A percentile compares a stretch with the other conserved stretches of the same genome.
Conservation (phyloP, 495 filamentous ascomycete species). For the Tuber aestivum region DNA sequence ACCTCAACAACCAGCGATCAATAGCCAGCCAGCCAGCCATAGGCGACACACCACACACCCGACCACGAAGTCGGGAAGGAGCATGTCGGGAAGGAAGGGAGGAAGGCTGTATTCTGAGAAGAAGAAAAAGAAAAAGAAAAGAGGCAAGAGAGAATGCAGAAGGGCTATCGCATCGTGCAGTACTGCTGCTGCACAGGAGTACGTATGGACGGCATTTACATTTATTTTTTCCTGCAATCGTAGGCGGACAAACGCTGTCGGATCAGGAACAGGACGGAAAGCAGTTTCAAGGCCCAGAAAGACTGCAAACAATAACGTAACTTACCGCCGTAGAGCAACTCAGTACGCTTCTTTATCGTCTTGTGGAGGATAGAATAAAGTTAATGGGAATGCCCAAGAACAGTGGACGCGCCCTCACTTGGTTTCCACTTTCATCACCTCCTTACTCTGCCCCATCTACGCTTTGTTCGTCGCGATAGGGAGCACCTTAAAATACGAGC, state of each 20-base stretch:
- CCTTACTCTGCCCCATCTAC: background rate
- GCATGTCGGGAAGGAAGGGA: background rate
- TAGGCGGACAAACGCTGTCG: background rate
- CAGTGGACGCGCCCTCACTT: background rate
- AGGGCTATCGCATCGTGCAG: background rate
- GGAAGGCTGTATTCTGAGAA: background rate
- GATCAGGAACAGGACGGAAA: background rate
- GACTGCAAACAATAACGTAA: background rate
- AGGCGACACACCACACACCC: background rate
- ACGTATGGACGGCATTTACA: background rate
- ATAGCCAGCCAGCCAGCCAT: background rate
- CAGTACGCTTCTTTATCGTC: background rate
- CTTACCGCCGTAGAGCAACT: background rate
- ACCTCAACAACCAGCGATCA: background rate
- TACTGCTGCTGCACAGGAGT: background rate
- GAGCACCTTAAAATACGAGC: constrained; percentile 24
- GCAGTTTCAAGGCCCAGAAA: background rate
- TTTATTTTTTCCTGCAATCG: background rate
- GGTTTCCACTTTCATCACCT: background rate
- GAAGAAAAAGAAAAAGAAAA: background rate
- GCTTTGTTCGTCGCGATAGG: background rate
- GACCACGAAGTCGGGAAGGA: background rate
- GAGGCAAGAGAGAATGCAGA: background rate
- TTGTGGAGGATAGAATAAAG: background rate
- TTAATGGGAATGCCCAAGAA: background rate